Evolutionary conservation across 1,284 basidiomycete genomes (phyloP).

Genomic region (Ustilago crameri): DNA sequence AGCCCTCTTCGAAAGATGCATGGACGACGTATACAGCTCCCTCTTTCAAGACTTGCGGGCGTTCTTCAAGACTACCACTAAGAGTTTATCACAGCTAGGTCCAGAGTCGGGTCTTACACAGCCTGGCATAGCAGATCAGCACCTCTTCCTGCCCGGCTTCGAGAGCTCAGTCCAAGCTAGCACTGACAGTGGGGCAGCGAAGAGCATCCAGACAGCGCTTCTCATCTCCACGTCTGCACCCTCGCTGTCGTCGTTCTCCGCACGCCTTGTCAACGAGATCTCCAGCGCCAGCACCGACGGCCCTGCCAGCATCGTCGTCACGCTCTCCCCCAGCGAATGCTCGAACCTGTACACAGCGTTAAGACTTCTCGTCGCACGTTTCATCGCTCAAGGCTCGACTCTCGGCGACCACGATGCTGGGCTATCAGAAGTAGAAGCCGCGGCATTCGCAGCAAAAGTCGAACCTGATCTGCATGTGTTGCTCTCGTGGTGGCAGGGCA

Average conservation of each 20-base stretch:
- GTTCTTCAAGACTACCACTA: constrained; percentile 22
- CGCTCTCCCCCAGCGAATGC: constrained; percentile 43
- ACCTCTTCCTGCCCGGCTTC: constrained; percentile 44
- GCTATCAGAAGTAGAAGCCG: constrained; percentile 19
- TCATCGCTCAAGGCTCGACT: constrained; percentile 30
- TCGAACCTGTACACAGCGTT: constrained; percentile 40
- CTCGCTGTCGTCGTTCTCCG: constrained; percentile 35
- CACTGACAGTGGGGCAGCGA: constrained; percentile 5
- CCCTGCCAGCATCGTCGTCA: constrained; percentile 30
- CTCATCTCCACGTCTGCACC: constrained; percentile 47
- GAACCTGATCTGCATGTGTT: constrained; percentile 41
- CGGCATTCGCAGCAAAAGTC: constrained; percentile 33
- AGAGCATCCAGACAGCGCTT: constrained; percentile 43
- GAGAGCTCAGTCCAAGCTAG: constrained; percentile 8
- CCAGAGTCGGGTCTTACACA: background rate
- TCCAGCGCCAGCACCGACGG: constrained; percentile 10
- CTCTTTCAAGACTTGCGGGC: constrained; percentile 30
- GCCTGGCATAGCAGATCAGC: constrained; percentile 8
- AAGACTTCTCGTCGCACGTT: constrained; percentile 43
- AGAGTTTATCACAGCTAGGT: background rate
- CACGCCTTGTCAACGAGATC: constrained; percentile 39
- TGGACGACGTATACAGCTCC: constrained; percentile 31
- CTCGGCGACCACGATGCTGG: constrained; percentile 2
- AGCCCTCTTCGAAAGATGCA: constrained; percentile 31
- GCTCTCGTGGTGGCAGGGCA: constrained; percentile 26